These are phyloP conservation scores for Puccinellia tenuiflora DNA, from an alignment of 176 grass and related monocot genomes.

Conservation along the genomic window DNA sequence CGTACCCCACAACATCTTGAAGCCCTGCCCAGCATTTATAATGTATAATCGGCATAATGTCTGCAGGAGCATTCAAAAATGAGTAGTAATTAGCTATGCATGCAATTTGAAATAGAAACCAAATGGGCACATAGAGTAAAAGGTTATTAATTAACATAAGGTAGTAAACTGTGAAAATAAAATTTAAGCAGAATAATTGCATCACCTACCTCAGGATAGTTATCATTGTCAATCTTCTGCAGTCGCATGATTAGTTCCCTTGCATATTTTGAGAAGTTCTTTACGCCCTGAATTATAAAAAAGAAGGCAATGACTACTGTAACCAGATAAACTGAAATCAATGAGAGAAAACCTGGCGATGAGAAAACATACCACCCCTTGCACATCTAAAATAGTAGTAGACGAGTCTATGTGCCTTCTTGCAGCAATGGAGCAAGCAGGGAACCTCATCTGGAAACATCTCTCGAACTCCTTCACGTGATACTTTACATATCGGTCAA, in stretches of 20 bases:
- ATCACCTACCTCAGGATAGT: slow-evolving; percentile 86
- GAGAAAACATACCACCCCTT: slow-evolving; percentile 66
- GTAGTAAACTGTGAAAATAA: not conserved
- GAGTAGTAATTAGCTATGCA: not conserved
- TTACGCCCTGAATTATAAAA: slow-evolving; percentile 61
- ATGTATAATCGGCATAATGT: slow-evolving; percentile 72
- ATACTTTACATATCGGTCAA: slow-evolving; percentile 87
- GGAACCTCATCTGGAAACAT: slow-evolving; percentile 62
- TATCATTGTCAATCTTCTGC: slow-evolving; percentile 92
- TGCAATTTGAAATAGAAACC: slow-evolving; percentile 16
- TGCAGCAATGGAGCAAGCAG: slow-evolving; percentile 73
- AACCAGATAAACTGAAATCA: not conserved
- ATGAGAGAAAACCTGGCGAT: slow-evolving; percentile 2
- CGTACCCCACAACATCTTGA: slow-evolving; percentile 85
- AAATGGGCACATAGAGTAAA: not conserved
- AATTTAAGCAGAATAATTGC: not conserved
- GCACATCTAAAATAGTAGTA: slow-evolving; percentile 82
- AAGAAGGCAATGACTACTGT: slow-evolving; percentile 22
- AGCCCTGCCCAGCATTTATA: slow-evolving; percentile 92
- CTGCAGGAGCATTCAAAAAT: slow-evolving; percentile 36
- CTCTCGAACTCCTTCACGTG: slow-evolving; percentile 83
- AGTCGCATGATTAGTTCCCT: slow-evolving; percentile 84
- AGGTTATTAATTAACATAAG: not conserved
- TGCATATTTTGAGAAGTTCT: slow-evolving; percentile 95
- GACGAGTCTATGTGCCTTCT: slow-evolving; percentile 79